Conservation (phyloP, 768 basidiomycete species). For the Lactarius sanguifluus region DNA sequence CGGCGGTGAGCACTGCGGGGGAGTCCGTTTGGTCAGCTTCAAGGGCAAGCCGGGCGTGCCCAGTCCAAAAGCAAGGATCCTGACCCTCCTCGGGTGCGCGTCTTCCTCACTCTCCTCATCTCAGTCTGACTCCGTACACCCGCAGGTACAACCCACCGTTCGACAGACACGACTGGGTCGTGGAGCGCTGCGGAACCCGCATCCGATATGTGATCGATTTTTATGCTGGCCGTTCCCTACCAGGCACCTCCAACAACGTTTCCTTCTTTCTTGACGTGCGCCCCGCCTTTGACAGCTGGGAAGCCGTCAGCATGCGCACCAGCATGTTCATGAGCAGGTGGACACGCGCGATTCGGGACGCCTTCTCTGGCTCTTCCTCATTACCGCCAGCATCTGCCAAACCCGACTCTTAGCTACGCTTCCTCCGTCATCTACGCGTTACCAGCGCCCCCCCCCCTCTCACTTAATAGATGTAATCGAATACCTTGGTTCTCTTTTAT, state of each 20-base stretch:
- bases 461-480: constrained; percentile 6
- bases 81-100: constrained; percentile 82
- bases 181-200: constrained; percentile 87
- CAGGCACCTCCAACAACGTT: constrained; percentile 52
- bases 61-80: constrained; percentile 79
- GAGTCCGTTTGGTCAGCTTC: constrained; percentile 83
- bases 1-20: constrained; percentile 81
- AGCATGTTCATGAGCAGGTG: constrained; percentile 52
- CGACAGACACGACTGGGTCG: constrained; percentile 96
- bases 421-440: not conserved
- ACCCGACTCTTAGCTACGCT: constrained; percentile 4
- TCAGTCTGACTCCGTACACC: constrained; percentile 21
- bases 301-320: constrained; percentile 83
- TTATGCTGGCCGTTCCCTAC: constrained; percentile 73
- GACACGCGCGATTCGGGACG: constrained; percentile 16
- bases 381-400: constrained; percentile 26
- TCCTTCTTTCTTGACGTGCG: constrained; percentile 95
- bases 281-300: constrained; percentile 93
- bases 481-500: not conserved
- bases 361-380: constrained; percentile 24
- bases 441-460: not conserved
- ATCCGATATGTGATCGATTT: constrained; percentile 98
- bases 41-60: constrained; percentile 81
- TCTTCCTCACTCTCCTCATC: not conserved
- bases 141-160: constrained; percentile 89